Base-by-base conservation (phyloP, 2,329 filamentous ascomycete genomes). In the Venturia pyrina region DNA sequence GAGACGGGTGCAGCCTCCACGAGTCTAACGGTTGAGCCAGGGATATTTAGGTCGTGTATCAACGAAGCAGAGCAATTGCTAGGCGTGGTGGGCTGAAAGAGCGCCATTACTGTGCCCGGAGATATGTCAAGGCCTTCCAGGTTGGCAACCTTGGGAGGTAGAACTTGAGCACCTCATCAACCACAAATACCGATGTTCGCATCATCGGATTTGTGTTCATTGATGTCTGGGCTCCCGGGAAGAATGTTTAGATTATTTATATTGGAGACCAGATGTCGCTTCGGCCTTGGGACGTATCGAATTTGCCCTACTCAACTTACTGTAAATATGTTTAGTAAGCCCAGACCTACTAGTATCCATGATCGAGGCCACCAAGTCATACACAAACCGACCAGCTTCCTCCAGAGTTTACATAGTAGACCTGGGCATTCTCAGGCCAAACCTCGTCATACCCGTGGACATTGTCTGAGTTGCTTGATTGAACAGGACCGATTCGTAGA, bases 1-100 rank as follows among this genome's bases (percentile, higher is more conserved):
- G 53, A 67, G 24, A 68, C 69, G 43, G 66, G 64, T 21, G 63
- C 65, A 32, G 67, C 69, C 13, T 68, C 65, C 11, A 71, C 48
- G 21, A 66, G 50, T 2, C 70, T 24, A 41, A 72, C 65, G 13
- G 68, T 61, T 10, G 69, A 67, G 19, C 69, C 67, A 43, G 62
- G 62, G 11, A 64, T 7, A 13, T n/a, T 13, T 8, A 21, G 44
- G 37, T 21, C n/a, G 40, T 44, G 24, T 37, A 64, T 64, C 34
- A 24, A 15, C n/a, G 43, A 24, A n/a, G 62, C 43, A 34, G 44
- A 64, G 44, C 48, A 50, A 59, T 59, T 59, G 19, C 53, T 37
- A 21, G 53, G 4, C 17, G 28, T 34, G 28, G 13, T n/a, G 3
- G 48, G 48, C 48, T 37, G 28, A 10, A 37, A 37, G 53, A 59